These are phyloP conservation scores for Naematelia encephala DNA, from an alignment of 768 basidiomycete genomes.

Conservation along the genomic window DNA sequence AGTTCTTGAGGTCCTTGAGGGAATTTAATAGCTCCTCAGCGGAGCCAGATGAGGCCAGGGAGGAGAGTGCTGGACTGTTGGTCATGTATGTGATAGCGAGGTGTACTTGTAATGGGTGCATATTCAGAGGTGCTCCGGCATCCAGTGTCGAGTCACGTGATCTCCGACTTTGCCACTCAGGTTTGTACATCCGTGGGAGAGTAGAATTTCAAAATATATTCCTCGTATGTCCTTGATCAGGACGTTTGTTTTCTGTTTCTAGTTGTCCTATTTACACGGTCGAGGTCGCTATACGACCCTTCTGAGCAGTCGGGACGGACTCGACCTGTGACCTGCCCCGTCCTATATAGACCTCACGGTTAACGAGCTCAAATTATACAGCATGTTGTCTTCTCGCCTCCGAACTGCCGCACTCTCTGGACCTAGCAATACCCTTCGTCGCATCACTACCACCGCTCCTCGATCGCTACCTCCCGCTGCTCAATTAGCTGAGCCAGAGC, in stretches of 20 bases:
- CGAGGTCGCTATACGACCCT: neutral
- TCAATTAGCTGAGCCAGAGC: conserved; percentile 28
- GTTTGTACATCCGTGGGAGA: neutral
- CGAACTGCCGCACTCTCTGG: neutral
- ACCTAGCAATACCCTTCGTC: neutral
- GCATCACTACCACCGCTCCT: conserved; percentile 14
- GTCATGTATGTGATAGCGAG: conserved; percentile 4
- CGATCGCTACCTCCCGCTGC: conserved; percentile 27
- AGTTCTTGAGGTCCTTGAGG: conserved; percentile 49
- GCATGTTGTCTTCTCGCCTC: neutral
- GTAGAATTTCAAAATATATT: neutral
- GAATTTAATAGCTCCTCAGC: conserved; percentile 14
- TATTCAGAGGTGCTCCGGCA: neutral
- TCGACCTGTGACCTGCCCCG: too few species aligned
- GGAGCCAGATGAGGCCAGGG: conserved; percentile 1
- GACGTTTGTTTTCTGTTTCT: neutral
- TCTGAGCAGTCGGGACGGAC: neutral
- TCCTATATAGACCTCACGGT: neutral
- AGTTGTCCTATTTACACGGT: neutral
- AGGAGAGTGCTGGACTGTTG: conserved; percentile 1
- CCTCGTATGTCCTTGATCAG: neutral
- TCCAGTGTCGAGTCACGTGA: conserved; percentile 3
- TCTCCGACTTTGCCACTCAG: neutral
- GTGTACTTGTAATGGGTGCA: neutral
- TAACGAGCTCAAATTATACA: neutral